phyloP scores from a whole-genome alignment of 1,284 basidiomycete genomes.

The Taiwanofungus camphoratus region DNA sequence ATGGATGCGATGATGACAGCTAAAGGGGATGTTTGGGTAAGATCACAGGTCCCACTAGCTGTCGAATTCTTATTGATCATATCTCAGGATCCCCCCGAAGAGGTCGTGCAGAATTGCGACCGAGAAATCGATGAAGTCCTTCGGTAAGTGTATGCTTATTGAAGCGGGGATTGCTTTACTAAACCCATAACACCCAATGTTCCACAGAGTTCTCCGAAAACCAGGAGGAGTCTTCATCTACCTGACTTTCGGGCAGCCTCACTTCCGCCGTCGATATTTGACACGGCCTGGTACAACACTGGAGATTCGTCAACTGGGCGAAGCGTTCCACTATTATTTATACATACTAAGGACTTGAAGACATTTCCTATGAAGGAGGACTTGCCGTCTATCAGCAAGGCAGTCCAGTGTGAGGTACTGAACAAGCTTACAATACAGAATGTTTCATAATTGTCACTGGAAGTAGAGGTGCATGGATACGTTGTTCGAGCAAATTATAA shows the following conservation, averaged over 20 bases:
- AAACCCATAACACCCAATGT: not conserved
- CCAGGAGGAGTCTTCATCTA: constrained; percentile 69
- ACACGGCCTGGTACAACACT: constrained; percentile 48
- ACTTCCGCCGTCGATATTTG: constrained; percentile 76
- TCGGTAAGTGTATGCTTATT: constrained; percentile 1
- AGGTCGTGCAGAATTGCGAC: constrained; percentile 72
- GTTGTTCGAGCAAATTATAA: no score
- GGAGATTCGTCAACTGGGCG: constrained; percentile 62
- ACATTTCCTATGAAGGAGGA: no score
- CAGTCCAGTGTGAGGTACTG: no score
- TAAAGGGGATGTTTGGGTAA: constrained; percentile 86
- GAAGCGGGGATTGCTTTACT: no score
- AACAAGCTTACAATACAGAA: no score
- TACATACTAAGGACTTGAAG: constrained; percentile 41
- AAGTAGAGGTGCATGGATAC: no score
- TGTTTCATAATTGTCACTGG: no score
- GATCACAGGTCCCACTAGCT: no score
- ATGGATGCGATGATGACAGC: constrained; percentile 94
- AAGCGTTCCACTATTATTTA: constrained; percentile 83
- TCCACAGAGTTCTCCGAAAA: constrained; percentile 55
- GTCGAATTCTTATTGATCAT: not conserved
- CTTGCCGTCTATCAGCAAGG: no score
- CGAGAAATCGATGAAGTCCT: constrained; percentile 72
- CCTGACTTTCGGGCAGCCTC: constrained; percentile 88
- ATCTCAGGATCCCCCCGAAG: constrained; percentile 71